Percentiles rank a stretch among this genome's conserved stretches.
Conservation (phyloP, 73 alveolate species). For the Urostyla sp. region DNA sequence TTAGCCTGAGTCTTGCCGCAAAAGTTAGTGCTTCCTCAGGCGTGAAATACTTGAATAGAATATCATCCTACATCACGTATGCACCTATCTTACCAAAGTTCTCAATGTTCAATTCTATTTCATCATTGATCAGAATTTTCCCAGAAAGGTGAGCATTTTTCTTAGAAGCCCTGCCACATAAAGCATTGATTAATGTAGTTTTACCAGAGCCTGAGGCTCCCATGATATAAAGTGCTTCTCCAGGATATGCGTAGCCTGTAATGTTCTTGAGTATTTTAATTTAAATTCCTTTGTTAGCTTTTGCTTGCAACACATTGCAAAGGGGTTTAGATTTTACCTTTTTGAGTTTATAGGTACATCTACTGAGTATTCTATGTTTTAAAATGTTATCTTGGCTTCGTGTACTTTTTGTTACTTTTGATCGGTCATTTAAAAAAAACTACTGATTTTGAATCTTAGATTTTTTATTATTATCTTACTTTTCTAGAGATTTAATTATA, state of each 20-base stretch:
- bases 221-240: constrained; percentile 34
- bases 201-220: constrained; percentile 55
- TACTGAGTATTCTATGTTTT: no score
- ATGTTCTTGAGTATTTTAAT: not conserved
- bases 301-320: no score
- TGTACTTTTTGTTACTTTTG: no score
- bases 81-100: constrained; percentile 20
- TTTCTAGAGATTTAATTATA: no score
- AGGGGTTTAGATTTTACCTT: no score
- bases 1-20: constrained; percentile 43
- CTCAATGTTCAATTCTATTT: not conserved
- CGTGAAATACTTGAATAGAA: constrained; percentile 62
- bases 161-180: not conserved
- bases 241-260: constrained; percentile 36
- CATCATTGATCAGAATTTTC: not conserved
- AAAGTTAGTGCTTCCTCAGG: constrained; percentile 66
- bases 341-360: no score
- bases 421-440: no score
- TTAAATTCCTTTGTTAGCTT: no score
- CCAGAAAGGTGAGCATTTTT: no score
- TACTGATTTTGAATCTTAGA: no score
- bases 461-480: no score
- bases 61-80: constrained; percentile 71
- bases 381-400: no score
- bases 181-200: not conserved